Conservation (phyloP, 768 basidiomycete species). For the Coprinopsis cinerea region DNA sequence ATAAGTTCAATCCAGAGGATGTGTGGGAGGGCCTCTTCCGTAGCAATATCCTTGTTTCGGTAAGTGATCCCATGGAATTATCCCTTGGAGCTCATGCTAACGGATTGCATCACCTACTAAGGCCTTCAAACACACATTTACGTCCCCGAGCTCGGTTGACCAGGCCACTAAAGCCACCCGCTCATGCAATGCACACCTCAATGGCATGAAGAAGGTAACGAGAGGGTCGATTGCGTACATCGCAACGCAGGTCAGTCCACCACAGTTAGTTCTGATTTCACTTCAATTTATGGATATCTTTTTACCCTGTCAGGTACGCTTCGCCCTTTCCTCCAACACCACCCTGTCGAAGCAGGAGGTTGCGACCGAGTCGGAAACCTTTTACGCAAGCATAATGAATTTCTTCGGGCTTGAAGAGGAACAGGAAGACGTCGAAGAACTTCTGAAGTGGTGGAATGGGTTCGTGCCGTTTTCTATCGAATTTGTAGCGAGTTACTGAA, state of each 20-base stretch:
- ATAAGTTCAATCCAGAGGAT: slow-evolving; percentile 14
- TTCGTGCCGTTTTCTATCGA: too few relatives aligned
- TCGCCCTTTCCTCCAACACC: not conserved
- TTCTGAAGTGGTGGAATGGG: too few relatives aligned
- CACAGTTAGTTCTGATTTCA: not conserved
- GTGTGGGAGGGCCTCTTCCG: slow-evolving; percentile 15
- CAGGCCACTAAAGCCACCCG: slow-evolving; percentile 3
- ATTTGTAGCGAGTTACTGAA: too few relatives aligned
- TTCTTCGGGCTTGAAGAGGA: too few relatives aligned
- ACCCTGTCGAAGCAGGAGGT: too few relatives aligned
- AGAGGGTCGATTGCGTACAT: slow-evolving; percentile 12
- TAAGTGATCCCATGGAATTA: not conserved
- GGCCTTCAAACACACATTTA: slow-evolving; percentile 13
- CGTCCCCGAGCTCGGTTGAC: slow-evolving; percentile 7
- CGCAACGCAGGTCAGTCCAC: slow-evolving; percentile 10
- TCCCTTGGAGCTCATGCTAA: not conserved
- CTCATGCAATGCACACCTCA: slow-evolving; percentile 10
- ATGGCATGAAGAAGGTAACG: slow-evolving; percentile 13
- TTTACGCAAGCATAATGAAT: too few relatives aligned
- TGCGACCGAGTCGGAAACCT: too few relatives aligned
- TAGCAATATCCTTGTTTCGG: slow-evolving; percentile 7
- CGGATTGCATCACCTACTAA: too few relatives aligned
- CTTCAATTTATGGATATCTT: not conserved
- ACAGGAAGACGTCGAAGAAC: too few relatives aligned
- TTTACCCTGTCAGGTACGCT: not conserved